Conservation (phyloP, 2,329 filamentous ascomycete species). For the Ceratocystis cacaofunesta region DNA sequence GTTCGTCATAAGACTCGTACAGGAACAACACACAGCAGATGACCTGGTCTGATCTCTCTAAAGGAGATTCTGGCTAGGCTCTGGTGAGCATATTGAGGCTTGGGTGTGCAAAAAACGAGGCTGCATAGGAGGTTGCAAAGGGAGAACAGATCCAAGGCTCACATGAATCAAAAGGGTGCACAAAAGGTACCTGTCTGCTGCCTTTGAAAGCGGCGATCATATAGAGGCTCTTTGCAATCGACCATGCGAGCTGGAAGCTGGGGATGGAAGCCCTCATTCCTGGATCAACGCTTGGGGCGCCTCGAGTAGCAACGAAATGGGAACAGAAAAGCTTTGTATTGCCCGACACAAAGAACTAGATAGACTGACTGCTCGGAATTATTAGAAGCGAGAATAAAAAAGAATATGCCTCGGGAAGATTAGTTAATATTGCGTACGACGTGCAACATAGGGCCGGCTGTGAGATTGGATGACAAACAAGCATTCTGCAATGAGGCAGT, state of each 20-base stretch:
- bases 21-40: background rate
- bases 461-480: slow-evolving; percentile 3
- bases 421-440: background rate
- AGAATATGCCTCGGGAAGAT: background rate
- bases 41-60: too few relatives aligned
- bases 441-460: background rate
- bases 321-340: background rate
- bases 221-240: background rate
- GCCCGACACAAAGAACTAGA: background rate
- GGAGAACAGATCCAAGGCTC: background rate
- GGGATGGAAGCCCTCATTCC: background rate
- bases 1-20: background rate
- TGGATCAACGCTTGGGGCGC: background rate
- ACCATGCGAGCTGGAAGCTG: background rate
- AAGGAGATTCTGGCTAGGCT: too few relatives aligned
- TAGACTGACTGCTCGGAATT: background rate
- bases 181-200: background rate
- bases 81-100: too few relatives aligned
- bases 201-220: background rate
- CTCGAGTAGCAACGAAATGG: background rate
- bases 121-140: background rate
- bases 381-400: background rate
- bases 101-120: background rate
- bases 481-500: background rate
- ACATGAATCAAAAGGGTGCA: background rate